phyloP scores from a whole-genome alignment of 2,329 filamentous ascomycete species.

The Fusarium drepaniforme region DNA sequence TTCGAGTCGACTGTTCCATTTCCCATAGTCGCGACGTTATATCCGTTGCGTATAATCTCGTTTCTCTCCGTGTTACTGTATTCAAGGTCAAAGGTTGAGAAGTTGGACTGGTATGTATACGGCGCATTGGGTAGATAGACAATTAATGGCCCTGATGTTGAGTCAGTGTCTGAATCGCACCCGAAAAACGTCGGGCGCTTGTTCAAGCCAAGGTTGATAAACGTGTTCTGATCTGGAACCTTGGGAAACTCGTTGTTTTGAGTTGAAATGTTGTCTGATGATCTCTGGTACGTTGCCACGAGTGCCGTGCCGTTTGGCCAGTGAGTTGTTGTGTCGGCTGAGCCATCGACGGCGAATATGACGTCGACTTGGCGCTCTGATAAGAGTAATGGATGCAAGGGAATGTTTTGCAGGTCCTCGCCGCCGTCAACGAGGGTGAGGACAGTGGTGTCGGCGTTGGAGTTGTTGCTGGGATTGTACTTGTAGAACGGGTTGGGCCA shows the following conservation, averaged over 20 bases:
- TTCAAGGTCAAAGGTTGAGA: conserved; percentile 75
- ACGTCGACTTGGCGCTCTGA: conserved; percentile 80
- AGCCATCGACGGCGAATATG: conserved; percentile 84
- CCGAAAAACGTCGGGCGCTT: conserved; percentile 84
- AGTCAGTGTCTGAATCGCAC: conserved; percentile 64
- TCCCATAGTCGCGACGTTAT: conserved; percentile 65
- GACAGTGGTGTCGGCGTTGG: conserved; percentile 62
- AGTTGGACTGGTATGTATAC: conserved; percentile 78
- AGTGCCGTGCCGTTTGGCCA: conserved; percentile 86
- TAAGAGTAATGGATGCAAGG: conserved; percentile 82
- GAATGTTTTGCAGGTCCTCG: conserved; percentile 83
- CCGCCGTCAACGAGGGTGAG: conserved; percentile 85
- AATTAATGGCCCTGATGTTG: conserved; percentile 68
- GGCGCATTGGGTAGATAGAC: conserved; percentile 88
- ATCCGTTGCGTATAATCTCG: conserved; percentile 83
- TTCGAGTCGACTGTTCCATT: conserved; percentile 68
- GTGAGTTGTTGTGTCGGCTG: conserved; percentile 74
- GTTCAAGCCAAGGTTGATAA: conserved; percentile 82
- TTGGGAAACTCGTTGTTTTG: conserved; percentile 80
- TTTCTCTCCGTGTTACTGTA: conserved; percentile 76
- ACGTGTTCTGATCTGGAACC: conserved; percentile 80
- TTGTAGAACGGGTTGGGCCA: conserved; percentile 83
- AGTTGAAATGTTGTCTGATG: conserved; percentile 61
- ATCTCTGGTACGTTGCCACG: conserved; percentile 80
- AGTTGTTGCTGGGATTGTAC: conserved; percentile 71